Conservation (phyloP, 331 rosid genomes). For the Quercus phellos region DNA sequence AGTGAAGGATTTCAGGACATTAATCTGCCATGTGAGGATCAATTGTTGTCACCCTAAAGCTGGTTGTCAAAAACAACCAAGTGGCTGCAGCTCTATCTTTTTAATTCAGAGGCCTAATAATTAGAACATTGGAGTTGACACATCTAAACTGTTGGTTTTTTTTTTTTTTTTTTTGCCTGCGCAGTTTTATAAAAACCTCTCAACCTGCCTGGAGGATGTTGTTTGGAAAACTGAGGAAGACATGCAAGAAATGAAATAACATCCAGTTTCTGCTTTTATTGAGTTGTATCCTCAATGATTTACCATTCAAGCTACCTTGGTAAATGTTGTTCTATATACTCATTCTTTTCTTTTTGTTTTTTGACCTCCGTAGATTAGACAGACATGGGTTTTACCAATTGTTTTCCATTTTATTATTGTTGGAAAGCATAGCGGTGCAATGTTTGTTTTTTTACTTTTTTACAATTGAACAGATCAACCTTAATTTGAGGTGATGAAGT, state of each 20-base stretch:
- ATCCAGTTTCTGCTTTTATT: background rate
- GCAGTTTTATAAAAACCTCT: slow-evolving; percentile 91
- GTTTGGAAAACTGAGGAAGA: slow-evolving; percentile 98
- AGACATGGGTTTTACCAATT: slow-evolving; percentile 11
- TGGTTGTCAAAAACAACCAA: background rate
- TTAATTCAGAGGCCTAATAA: background rate
- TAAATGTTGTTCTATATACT: slow-evolving; percentile 29
- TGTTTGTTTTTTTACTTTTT: background rate
- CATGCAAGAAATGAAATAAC: slow-evolving; percentile 45
- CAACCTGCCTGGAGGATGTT: slow-evolving; percentile 73
- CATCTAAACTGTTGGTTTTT: background rate
- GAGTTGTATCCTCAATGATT: slow-evolving; percentile 12
- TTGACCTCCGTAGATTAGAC: slow-evolving; percentile 18
- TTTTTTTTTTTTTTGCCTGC: background rate
- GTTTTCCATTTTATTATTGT: slow-evolving; percentile 35
- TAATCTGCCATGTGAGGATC: background rate
- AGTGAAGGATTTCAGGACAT: background rate
- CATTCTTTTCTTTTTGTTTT: slow-evolving; percentile 27
- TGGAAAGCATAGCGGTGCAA: slow-evolving; percentile 24
- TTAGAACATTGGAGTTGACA: background rate
- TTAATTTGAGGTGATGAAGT: background rate
- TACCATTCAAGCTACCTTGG: slow-evolving; percentile 8
- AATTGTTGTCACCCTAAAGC: background rate
- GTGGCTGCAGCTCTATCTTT: background rate
- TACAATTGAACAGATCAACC: background rate